Percentiles rank a stretch among this genome's conserved stretches.
These are phyloP conservation scores for Usnea hakonensis DNA, from an alignment of 495 filamentous ascomycete species.

Conservation along the genomic window DNA sequence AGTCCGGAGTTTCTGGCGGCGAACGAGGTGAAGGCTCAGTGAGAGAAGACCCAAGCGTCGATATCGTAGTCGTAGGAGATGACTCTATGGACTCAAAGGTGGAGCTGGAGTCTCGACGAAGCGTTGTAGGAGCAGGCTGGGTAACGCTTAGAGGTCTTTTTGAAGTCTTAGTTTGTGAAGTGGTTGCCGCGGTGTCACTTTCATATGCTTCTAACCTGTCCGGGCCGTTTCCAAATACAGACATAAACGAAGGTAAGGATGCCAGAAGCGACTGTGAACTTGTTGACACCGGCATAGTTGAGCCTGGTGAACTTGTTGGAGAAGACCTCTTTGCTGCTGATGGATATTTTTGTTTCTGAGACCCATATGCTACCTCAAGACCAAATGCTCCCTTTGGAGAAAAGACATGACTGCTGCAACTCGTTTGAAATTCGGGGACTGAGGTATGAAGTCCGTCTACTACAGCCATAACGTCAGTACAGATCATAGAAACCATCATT, in stretches of 20 bases:
- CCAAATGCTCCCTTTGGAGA: slow-evolving; percentile 8
- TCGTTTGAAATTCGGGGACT: slow-evolving; percentile 14
- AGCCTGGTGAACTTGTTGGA: slow-evolving; percentile 1
- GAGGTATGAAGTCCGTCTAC: slow-evolving; percentile 13
- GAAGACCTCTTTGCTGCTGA: slow-evolving; percentile 8
- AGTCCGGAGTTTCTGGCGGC: slow-evolving; percentile 78
- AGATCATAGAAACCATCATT: slow-evolving; percentile 7
- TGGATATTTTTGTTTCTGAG: slow-evolving; percentile 1
- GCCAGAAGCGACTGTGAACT: slow-evolving; percentile 26
- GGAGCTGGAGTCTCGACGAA: slow-evolving; percentile 45
- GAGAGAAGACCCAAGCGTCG: slow-evolving; percentile 79
- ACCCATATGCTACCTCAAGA: slow-evolving; percentile 12
- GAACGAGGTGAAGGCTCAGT: slow-evolving; percentile 91
- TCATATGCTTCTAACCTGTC: slow-evolving; percentile 15
- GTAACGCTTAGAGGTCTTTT: slow-evolving; percentile 14
- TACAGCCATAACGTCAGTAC: slow-evolving; percentile 18
- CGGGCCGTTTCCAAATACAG: slow-evolving; percentile 25
- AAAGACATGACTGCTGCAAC: slow-evolving; percentile 14
- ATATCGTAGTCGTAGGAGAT: slow-evolving; percentile 92
- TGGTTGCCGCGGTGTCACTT: slow-evolving; percentile 6
- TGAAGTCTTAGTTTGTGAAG: slow-evolving; percentile 8
- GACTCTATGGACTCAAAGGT: slow-evolving; percentile 86
- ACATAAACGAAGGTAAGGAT: slow-evolving; percentile 29
- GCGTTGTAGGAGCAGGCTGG: slow-evolving; percentile 34
- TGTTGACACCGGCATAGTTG: slow-evolving; percentile 26